Evolutionary conservation across 345 rosid genomes (phyloP), one percentile per base, ranked within the genome.

Genomic region (Angophora floribunda): DNA sequence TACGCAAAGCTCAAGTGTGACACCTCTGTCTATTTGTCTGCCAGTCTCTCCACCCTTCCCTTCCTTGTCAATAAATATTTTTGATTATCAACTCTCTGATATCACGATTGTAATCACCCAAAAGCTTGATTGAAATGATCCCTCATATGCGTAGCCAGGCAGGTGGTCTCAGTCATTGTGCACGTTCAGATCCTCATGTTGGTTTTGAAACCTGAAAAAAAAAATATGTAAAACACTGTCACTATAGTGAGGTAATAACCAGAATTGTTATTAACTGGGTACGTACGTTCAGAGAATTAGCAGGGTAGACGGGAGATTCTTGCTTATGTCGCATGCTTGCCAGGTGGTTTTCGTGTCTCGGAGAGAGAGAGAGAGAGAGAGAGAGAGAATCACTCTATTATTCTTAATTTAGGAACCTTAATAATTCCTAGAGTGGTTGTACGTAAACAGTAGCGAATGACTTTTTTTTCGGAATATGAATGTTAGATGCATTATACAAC

Each of bases 131-230:
- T 75, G 49, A 75, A 41, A 9, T 75, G 13, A 19, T 75, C 49
- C 26, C 49, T 86, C 87, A 86, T 26, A 86, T 44, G 16, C 47
- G 86, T 86, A 87, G 85, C 87, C 85, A 88, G 89, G 89, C 84
- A 75, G 84, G 84, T 75, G 49, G 41, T 75, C 84, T 22, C 49
- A 75, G 49, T 19, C 88, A 88, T 87, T 88, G 61, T 90, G 89
- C 85, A 85, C 30, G 51, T 86, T 87, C 88, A 57, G 82, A 79
- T 88, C 93, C 93, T 91, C 87, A 96, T 90, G 95, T 91, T 88
- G 92, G 90, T 93, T 96, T 96, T 86, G 97, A 93, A 94, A 97
- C 96, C 99, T 96, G 96, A 61, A 80, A 41, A 65, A 30, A n/a
- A 67, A 47, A 67, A 13, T 26, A 24, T 57, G 78, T 86, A 41